phyloP scores from a whole-genome alignment of 2,329 filamentous ascomycete genomes.

The Diaporthe sp. region DNA sequence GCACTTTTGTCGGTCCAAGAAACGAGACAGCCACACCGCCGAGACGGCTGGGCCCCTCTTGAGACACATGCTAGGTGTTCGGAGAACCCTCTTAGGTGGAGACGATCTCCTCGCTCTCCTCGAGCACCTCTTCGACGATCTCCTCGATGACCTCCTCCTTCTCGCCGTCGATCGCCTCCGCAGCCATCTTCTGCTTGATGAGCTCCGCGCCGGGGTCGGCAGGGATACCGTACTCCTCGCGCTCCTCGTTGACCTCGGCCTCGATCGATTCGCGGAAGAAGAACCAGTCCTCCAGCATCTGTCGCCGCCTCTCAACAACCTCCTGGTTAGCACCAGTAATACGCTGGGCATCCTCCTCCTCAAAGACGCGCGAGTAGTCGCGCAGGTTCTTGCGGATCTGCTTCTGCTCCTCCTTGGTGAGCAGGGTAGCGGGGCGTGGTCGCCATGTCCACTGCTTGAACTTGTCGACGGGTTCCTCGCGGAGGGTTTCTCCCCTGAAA shows the following conservation, averaged over 20 bases:
- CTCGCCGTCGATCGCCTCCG: conserved; percentile 70
- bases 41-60: neutral
- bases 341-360: conserved; percentile 94
- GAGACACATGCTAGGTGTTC: neutral
- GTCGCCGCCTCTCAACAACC: conserved; percentile 88
- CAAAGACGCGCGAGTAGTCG: conserved; percentile 95
- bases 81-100: conserved; percentile 36
- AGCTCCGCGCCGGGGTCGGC: conserved; percentile 74
- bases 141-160: conserved; percentile 89
- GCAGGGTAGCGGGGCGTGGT: conserved; percentile 89
- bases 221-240: conserved; percentile 75
- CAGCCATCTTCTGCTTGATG: conserved; percentile 67
- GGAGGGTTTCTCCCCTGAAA: conserved; percentile 89
- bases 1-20: neutral
- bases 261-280: conserved; percentile 84
- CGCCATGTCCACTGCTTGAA: conserved; percentile 99
- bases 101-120: conserved; percentile 87
- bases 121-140: conserved; percentile 84
- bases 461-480: conserved; percentile 93
- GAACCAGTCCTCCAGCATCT: conserved; percentile 88
- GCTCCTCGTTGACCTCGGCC: conserved; percentile 79
- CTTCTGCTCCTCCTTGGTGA: conserved; percentile 98
- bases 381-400: conserved; percentile 97
- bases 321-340: conserved; percentile 94
- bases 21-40: neutral